phyloP scores from a whole-genome alignment of 352 stramenopile species.

The Globisporangium camurandrum region DNA sequence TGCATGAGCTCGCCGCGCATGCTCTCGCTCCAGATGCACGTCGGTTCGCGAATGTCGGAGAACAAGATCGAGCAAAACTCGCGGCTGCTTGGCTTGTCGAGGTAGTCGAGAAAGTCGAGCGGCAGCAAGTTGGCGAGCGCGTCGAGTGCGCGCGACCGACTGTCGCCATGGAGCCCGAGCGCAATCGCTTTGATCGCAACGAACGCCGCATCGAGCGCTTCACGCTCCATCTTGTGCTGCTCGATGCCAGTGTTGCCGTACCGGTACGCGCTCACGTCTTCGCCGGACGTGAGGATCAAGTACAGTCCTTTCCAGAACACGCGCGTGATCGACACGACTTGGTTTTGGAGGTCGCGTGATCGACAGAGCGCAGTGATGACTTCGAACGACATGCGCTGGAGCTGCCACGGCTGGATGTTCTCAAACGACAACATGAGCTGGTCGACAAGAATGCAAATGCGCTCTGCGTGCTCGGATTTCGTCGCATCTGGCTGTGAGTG shows the following conservation, averaged over 20 bases:
- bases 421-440: constrained; percentile 60
- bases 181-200: constrained; percentile 47
- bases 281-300: constrained; percentile 60
- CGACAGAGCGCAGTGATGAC: constrained; percentile 63
- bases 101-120: constrained; percentile 62
- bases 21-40: constrained; percentile 69
- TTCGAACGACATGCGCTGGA: constrained; percentile 71
- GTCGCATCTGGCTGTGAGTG: constrained; percentile 22
- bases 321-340: constrained; percentile 55
- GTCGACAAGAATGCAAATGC: constrained; percentile 56
- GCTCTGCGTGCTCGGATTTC: constrained; percentile 28
- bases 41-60: constrained; percentile 68
- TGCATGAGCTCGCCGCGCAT: constrained; percentile 61
- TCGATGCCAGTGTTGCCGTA: constrained; percentile 21
- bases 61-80: constrained; percentile 67
- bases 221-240: constrained; percentile 49
- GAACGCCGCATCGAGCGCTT: constrained; percentile 75
- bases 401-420: constrained; percentile 71
- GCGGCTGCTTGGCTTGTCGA: constrained; percentile 58
- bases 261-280: constrained; percentile 35
- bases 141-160: constrained; percentile 44
- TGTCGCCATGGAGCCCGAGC: constrained; percentile 44
- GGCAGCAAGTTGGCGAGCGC: constrained; percentile 62
- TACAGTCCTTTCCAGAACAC: constrained; percentile 79
- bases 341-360: constrained; percentile 40